A percentile compares a stretch with the other conserved stretches of the same genome.
phyloP scores from a whole-genome alignment of 2,329 filamentous ascomycete species.

The Alternaria incomplexa region DNA sequence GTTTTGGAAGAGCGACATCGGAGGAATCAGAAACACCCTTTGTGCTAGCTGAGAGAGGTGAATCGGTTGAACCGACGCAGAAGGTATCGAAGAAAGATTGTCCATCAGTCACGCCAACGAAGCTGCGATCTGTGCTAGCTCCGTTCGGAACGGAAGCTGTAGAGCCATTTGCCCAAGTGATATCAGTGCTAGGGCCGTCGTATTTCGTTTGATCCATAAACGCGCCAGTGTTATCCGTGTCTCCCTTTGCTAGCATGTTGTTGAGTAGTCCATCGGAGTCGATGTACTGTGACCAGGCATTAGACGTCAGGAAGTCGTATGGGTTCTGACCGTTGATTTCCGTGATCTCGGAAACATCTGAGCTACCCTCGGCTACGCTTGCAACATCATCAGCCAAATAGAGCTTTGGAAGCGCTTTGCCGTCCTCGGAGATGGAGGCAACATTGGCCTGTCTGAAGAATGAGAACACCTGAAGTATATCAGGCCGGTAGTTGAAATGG shows the following conservation, averaged over 20 bases:
- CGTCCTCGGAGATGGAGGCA: constrained; percentile 40
- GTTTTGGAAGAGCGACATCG: not conserved
- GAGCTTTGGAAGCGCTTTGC: constrained; percentile 41
- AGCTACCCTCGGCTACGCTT: constrained; percentile 13
- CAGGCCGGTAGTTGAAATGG: constrained; percentile 36
- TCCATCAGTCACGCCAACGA: constrained; percentile 42
- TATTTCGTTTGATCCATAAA: constrained; percentile 26
- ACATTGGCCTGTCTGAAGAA: constrained; percentile 24
- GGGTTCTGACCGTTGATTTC: constrained; percentile 36
- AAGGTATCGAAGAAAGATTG: constrained; percentile 47
- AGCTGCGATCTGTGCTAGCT: constrained; percentile 26
- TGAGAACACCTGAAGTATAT: constrained; percentile 35
- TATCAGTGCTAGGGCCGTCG: constrained; percentile 29
- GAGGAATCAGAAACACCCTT: constrained; percentile 1
- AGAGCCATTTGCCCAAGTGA: constrained; percentile 44
- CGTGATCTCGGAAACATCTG: constrained; percentile 32
- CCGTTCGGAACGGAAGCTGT: constrained; percentile 18
- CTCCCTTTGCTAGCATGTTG: constrained; percentile 29
- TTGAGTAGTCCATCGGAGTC: constrained; percentile 31
- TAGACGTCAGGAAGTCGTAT: constrained; percentile 29
- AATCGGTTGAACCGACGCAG: constrained; percentile 22
- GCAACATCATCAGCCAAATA: constrained; percentile 34
- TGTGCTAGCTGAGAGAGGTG: not conserved
- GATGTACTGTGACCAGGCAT: constrained; percentile 25
- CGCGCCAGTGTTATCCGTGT: constrained; percentile 22